phyloP scores from a whole-genome alignment of 352 stramenopile genomes.

The Blastocystis sp. region DNA sequence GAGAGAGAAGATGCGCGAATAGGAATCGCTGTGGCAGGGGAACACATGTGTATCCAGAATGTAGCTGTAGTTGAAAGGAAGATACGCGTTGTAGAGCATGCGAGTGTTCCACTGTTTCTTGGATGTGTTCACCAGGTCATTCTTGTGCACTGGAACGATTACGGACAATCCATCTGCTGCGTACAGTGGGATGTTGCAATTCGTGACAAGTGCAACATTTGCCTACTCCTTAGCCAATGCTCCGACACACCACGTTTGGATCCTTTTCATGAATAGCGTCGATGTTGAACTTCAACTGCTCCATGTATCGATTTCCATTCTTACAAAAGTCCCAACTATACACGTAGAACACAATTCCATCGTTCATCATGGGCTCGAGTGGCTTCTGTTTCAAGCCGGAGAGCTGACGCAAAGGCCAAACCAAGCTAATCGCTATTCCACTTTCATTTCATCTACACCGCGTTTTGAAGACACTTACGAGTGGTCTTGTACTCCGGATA shows the following conservation, averaged over 20 bases:
- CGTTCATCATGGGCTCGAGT: no score
- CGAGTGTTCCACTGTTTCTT: conserved; percentile 16
- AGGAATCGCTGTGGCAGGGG: background rate
- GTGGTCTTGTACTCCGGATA: no score
- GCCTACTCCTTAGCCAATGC: background rate
- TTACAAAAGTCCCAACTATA: no score
- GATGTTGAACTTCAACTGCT: background rate
- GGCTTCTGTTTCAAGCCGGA: no score
- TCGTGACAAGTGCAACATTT: conserved; percentile 4
- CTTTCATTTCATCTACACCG: no score
- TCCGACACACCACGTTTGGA: no score
- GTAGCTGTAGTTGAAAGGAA: background rate
- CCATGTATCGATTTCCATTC: no score
- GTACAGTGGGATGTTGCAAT: background rate
- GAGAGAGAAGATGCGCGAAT: background rate
- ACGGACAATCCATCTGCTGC: background rate
- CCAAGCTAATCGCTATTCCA: no score
- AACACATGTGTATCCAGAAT: background rate
- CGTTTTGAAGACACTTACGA: no score
- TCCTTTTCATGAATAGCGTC: background rate
- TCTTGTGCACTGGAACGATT: background rate
- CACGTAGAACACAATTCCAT: conserved; percentile 28
- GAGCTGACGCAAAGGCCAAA: no score
- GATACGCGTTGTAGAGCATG: conserved; percentile 47
- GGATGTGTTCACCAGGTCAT: background rate